Evolutionary conservation across 1,284 basidiomycete genomes (phyloP).

Genomic region (Sanghuangporus baumii): DNA sequence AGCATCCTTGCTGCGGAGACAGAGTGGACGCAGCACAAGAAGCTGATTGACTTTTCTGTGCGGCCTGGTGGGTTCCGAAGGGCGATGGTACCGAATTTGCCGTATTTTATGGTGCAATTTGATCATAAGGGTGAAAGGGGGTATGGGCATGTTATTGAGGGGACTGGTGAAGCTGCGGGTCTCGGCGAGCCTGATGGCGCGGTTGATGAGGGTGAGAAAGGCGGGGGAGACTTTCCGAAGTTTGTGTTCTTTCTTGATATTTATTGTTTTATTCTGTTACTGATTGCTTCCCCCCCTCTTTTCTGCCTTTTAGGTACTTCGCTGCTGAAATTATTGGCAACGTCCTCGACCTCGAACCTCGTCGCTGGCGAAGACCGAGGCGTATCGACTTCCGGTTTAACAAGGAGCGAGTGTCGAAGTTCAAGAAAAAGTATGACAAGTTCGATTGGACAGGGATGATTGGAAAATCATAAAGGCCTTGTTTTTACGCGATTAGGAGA

Average conservation of each 20-base stretch:
- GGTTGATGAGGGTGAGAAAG: conserved; percentile 81
- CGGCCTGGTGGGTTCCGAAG: conserved; percentile 88
- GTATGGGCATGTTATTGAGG: conserved; percentile 96
- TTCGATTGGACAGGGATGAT: conserved; percentile 81
- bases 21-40: conserved; percentile 97
- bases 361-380: conserved; percentile 79
- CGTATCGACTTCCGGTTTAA: conserved; percentile 68
- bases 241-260: conserved; percentile 32
- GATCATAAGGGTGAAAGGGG: conserved; percentile 97
- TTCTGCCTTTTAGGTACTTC: conserved; percentile 63
- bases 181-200: conserved; percentile 60
- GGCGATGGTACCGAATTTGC: conserved; percentile 91
- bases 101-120: conserved; percentile 98
- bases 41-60: conserved; percentile 88
- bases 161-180: conserved; percentile 60
- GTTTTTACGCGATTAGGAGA: not conserved
- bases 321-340: conserved; percentile 94
- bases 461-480: conserved; percentile 23
- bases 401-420: conserved; percentile 61
- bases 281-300: conserved; percentile 9
- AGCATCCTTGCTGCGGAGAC: conserved; percentile 80
- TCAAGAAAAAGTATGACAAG: conserved; percentile 62
- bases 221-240: conserved; percentile 85
- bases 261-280: conserved; percentile 2
- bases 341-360: conserved; percentile 83